These are phyloP conservation scores for Fragosphaeria purpurea DNA, from an alignment of 2,329 filamentous ascomycete genomes.

Conservation along the genomic window DNA sequence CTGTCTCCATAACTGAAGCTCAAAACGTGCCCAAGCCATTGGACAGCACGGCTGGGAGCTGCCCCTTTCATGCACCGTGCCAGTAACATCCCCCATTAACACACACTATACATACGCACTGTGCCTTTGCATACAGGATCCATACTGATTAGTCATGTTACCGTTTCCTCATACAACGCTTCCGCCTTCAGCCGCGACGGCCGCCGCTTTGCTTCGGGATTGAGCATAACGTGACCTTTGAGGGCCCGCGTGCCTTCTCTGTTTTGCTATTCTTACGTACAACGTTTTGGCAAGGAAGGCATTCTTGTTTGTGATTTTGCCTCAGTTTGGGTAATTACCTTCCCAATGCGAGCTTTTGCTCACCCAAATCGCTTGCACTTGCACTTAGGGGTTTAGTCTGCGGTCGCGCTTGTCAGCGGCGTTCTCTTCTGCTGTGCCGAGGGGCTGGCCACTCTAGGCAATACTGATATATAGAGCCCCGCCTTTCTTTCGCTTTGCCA, in stretches of 20 bases:
- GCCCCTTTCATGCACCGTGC: no score
- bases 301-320: background rate
- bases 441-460: no score
- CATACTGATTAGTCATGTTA: no score
- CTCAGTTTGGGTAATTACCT: background rate
- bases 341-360: background rate
- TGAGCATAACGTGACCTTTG: constrained; percentile 3
- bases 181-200: background rate
- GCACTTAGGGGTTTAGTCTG: constrained; percentile 48
- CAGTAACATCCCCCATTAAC: no score
- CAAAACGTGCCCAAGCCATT: constrained; percentile 5
- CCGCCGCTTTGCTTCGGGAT: constrained; percentile 19
- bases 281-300: background rate
- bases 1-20: background rate
- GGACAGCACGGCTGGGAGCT: background rate
- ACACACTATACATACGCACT: no score
- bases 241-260: background rate
- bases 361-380: constrained; percentile 33
- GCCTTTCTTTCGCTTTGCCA: no score
- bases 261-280: background rate
- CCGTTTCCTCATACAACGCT: no score
- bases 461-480: no score
- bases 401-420: background rate
- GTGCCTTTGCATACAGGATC: background rate
- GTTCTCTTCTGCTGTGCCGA: background rate